Evolutionary conservation across 2,329 filamentous ascomycete genomes (phyloP), one percentile per base, ranked within the genome.

Genomic region (Metarhizium sp.): DNA sequence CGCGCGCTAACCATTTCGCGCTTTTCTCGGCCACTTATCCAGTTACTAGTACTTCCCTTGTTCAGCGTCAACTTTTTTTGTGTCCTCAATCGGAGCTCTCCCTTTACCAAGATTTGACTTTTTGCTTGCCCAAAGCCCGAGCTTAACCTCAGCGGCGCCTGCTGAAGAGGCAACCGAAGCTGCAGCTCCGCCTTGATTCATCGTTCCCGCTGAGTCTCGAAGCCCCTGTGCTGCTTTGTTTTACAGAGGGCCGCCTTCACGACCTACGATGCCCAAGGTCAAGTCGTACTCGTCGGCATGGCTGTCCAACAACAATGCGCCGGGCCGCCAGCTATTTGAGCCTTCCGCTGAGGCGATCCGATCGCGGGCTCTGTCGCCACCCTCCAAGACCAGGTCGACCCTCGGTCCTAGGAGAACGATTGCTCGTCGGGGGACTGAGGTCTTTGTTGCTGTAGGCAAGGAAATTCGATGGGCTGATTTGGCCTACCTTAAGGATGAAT

Each of bases 391-490:
- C 67, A 74, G 73, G 61, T 53, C 68, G 2, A 63, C 69, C 20
- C 65, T 68, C 1, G 80, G 82, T 18, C 80, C 83, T 10, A 75
- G 78, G 56, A 72, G 82, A 59, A 91, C 85, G 0, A 86, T 97
- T 63, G 92, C 91, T 10, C 84, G 82, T 51, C 80, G 92, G 57
- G 91, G 88, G 16, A 90, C 88, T 1, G 92, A 99, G 65, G 76
- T 97, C 10, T 97, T 97, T 67, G 85, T 90, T 13, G 92, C 91
- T 20, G 85, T 88, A 45, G 92, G 92, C 51, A 92, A 87, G 63
- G 90, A 97, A 70, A 87, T 99, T 58, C 81, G 92, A 69, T 99
- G 94, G 91, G 86, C 88, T 10, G 90, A 96, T 71, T 73, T 99
- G 55, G 82, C 84, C 52, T 82, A 86, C 57, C 70, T 97, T 65